Evolutionary conservation across 2,329 filamentous ascomycete species (phyloP), one percentile per base, ranked within the genome.

Genomic region (Microdochium bolleyi): DNA sequence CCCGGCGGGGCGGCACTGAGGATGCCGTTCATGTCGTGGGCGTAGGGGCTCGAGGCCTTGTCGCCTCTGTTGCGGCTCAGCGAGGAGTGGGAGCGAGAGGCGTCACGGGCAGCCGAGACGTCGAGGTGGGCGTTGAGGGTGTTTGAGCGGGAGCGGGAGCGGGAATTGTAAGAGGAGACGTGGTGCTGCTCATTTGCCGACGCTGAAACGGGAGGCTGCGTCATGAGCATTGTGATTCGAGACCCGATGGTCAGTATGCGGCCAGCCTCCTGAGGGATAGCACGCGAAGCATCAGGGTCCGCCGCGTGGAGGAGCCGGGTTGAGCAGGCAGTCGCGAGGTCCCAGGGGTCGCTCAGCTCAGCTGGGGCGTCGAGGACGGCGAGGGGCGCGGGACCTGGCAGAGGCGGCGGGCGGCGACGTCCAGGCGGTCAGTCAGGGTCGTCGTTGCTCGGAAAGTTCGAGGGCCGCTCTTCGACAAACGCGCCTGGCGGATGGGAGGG

Each of bases 1-100:
- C 83, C 80, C 56, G 76, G 76, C 55, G 82, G 80, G 64, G 80
- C 75, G 58, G 79, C 76, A 57, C 78, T 77, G 61, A 80, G 73
- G 58, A 83, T 73, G 58, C 80, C 80, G 68, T 85, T 85, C 82
- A 85, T 85, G 62, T 62, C 59, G 60, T 62, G 58, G 49, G 57
- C 58, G 50, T 65, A 65, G 41, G 60, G 58, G 51, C 61, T 60
- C 52, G 62, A 61, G 53, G 41, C 41, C 19, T 63, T 61, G 62
- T 64, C 63, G 61, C 63, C 62, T 60, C 60, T 63, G 64, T 59
- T 62, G 60, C 63, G 62, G 51, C 52, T 58, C 51, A 61, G 63
- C 62, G 65, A 63, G 58, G 64, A 67, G 56, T 62, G 61, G 55
- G 65, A 62, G 56, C 62, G 57, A 53, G 62, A 61, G 49, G 64